Evolutionary conservation across 2,329 filamentous ascomycete genomes (phyloP), one percentile per base, ranked within the genome.

Genomic region (Phialophora expanda): DNA sequence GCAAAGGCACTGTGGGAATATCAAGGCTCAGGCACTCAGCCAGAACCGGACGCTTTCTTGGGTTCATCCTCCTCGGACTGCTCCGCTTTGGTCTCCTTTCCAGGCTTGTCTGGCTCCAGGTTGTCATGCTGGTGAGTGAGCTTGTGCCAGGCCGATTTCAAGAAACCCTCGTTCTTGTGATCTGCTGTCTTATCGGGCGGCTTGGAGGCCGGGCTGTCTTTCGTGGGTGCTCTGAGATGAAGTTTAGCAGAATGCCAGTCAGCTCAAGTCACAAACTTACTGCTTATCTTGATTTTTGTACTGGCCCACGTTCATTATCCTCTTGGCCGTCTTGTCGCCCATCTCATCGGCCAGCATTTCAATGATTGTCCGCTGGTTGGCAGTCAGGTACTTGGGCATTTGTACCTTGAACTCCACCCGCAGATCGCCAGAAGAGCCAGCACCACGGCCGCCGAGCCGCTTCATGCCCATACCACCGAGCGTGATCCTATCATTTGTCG

Each of bases 281-380:
- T 72, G 56, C 53, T 78, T 83, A 64, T 84, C 82, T 74, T 82
- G 82, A 61, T 72, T 46, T 48, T 78, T 83, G 64, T 83, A 82
- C 74, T 81, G 82, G 61, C 78, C 80, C 46, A 96, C 82, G 75
- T 96, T 94, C 93, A 99, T 98, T 64, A 96, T 87, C 54, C 95
- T 86, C 81, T 92, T 95, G 38, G 95, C 95, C 30, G 87, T 92
- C 82, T 93, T 93, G 79, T 99, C 95, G 46, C 87, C 89, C 88
- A 99, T 90, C 81, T 99, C 95, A 74, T 99, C 93, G 6, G 95
- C 95, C 70, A 99, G 86, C 87, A 98, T 94, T 81, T 99, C 95
- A 53, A 96, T 81, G 66, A 99, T 90, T 0, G 92, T 96, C 61
- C 95, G 86, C 82, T 99, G 93, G 80, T 97, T 98, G 54, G 90